These are phyloP conservation scores for Dothidotthia symphoricarpi DNA, from an alignment of 2,329 filamentous ascomycete species.

Conservation along the genomic window DNA sequence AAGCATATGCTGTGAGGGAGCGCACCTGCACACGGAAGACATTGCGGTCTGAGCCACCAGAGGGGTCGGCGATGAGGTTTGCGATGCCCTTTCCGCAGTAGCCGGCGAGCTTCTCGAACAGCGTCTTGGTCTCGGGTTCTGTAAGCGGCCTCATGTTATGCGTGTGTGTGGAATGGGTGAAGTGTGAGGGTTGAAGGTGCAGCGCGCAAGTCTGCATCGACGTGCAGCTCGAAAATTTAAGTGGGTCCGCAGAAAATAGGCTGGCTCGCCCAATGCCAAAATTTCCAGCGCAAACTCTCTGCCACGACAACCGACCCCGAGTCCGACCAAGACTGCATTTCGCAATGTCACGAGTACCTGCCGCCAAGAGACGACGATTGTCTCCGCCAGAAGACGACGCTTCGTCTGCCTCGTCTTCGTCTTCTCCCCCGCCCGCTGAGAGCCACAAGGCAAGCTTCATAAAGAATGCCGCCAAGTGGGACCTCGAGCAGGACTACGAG, in stretches of 20 bases:
- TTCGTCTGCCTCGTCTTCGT: background rate
- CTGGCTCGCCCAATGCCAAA: too few species aligned
- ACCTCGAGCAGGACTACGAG: constrained; percentile 91
- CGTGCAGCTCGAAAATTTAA: constrained; percentile 16
- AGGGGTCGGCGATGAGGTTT: constrained; percentile 57
- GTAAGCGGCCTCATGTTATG: constrained; percentile 75
- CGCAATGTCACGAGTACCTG: constrained; percentile 36
- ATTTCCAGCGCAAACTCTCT: constrained; percentile 6
- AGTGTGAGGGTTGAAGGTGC: constrained; percentile 2
- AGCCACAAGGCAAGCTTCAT: constrained; percentile 58
- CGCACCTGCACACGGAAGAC: constrained; percentile 53
- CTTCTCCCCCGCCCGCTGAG: constrained; percentile 6
- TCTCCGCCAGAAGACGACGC: constrained; percentile 36
- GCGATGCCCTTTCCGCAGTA: constrained; percentile 88
- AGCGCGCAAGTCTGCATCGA: constrained; percentile 3
- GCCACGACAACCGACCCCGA: constrained; percentile 6
- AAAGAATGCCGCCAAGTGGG: constrained; percentile 76
- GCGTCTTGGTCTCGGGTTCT: constrained; percentile 72
- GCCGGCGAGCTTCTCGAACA: constrained; percentile 90
- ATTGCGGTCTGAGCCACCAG: constrained; percentile 36
- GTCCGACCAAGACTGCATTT: constrained; percentile 1
- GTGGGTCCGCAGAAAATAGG: constrained; percentile 17
- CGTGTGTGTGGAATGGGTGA: constrained; percentile 6
- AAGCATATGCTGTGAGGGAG: background rate
- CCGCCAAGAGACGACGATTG: constrained; percentile 39